A percentile compares a stretch with the other conserved stretches of the same genome.
Conservation (phyloP, 2,329 filamentous ascomycete genomes). For the Plenodomus lindquistii region DNA sequence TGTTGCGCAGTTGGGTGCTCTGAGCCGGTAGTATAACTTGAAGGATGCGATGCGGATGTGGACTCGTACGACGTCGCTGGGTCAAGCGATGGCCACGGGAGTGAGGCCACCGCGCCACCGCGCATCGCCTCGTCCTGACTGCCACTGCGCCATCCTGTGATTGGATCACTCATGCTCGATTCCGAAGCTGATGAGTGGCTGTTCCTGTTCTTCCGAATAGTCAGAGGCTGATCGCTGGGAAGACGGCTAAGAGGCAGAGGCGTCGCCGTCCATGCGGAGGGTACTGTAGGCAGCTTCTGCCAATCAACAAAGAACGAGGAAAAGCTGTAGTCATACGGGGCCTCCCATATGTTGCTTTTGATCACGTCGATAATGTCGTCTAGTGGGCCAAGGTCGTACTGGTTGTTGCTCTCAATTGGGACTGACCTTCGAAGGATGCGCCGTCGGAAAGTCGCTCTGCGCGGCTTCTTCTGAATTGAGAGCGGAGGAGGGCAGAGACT, state of each 20-base stretch:
- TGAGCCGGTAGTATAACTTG: neutral
- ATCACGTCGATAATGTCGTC: conserved; percentile 44
- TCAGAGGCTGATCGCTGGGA: conserved; percentile 36
- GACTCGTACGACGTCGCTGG: neutral
- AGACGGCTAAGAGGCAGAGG: conserved; percentile 35
- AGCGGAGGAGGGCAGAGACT: conserved; percentile 33
- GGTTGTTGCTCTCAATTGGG: conserved; percentile 6
- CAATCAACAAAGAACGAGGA: conserved; percentile 17
- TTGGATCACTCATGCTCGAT: conserved; percentile 23
- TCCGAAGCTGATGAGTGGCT: conserved; percentile 34
- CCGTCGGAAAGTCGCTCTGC: conserved; percentile 29
- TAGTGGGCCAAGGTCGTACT: conserved; percentile 25
- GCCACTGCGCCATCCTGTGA: conserved; percentile 15
- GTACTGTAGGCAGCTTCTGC: conserved; percentile 20
- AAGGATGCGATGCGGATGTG: neutral
- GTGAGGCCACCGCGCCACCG: conserved; percentile 7
- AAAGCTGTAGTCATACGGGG: conserved; percentile 16
- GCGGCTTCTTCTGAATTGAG: conserved; percentile 34
- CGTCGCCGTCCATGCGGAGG: conserved; percentile 26
- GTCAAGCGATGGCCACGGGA: conserved; percentile 20
- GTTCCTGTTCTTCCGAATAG: conserved; percentile 38
- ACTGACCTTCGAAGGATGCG: conserved; percentile 29
- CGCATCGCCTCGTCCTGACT: conserved; percentile 12
- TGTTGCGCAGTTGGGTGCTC: conserved; percentile 13
- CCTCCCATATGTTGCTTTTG: conserved; percentile 31